Evolutionary conservation across 306 rosid species (phyloP).

Genomic region (Fragaria nilgerrensis): DNA sequence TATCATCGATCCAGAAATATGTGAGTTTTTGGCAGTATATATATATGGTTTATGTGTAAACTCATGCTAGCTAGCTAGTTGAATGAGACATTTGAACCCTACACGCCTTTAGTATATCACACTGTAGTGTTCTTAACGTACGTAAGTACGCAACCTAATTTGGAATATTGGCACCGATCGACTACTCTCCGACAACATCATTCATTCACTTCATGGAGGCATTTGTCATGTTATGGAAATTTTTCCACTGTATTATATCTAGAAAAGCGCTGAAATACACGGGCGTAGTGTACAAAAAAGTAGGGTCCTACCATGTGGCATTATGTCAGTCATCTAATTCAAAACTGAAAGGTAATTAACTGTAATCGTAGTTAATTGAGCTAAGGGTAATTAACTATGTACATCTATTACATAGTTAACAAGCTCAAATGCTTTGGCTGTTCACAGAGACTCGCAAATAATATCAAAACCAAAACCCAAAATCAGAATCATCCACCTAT

Average conservation of each 20-base stretch:
- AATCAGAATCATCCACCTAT: slow-evolving; percentile 85
- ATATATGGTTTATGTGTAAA: background rate
- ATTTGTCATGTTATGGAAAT: background rate
- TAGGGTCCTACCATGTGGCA: too few species aligned
- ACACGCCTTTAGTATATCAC: background rate
- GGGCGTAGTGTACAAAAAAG: too few species aligned
- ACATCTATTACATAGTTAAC: too few species aligned
- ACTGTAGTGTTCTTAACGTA: background rate
- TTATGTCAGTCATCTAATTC: too few species aligned
- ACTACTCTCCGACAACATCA: background rate
- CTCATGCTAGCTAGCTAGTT: background rate
- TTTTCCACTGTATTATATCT: too few species aligned
- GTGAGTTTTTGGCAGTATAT: background rate
- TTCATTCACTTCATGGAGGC: background rate
- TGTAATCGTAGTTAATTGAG: too few species aligned
- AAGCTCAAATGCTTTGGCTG: slow-evolving; percentile 32
- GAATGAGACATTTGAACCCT: background rate
- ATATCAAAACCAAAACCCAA: slow-evolving; percentile 70
- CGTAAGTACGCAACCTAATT: too few species aligned
- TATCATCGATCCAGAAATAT: background rate
- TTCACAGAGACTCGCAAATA: slow-evolving; percentile 53
- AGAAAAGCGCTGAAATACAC: too few species aligned
- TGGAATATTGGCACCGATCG: background rate
- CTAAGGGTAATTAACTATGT: too few species aligned
- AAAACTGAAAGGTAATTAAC: too few species aligned